Base-by-base conservation (phyloP, 306 rosid species). In the Cucurbita ficifolia region DNA sequence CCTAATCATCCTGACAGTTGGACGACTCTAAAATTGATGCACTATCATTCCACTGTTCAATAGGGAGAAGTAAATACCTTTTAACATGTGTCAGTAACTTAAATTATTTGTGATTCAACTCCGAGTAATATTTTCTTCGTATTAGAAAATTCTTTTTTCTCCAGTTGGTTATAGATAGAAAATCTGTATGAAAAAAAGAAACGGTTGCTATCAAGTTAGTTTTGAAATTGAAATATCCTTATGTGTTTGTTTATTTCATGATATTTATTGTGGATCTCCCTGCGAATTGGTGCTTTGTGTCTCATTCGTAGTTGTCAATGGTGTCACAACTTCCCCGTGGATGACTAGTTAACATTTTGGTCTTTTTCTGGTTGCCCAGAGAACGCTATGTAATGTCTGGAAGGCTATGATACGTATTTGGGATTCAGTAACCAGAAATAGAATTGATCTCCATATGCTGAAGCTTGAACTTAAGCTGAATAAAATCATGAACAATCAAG, bases 391-490 rank as follows among this genome's bases (percentile, higher is more conserved):
- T 76, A 85, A 90, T 53, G 96, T 90, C 64, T 88, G 96, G 97
- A 79, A 74, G 60, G 71, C 90, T 75, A 85, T 83, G 29, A 72
- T 83, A 53, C 82, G 86, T 72, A 78, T 88, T 70, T 78, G 96
- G 96, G 96, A 90, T 81, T 88, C 92, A 6, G 93, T 93, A 22
- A 84, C 82, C 79, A 85, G 88, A 79, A 85, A 90, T 82, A 85
- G 89, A 84, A 86, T 86, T 77, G 68, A 73, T 82, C 86, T 90
- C 76, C 97, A 86, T 79, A 87, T 74, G 88, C 80, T 90, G 93
- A 90, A 82, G 85, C 94, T 93, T 36, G 92, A 88, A 81, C 86
- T 90, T 59, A 88, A 90, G 87, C 89, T 88, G 82, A 85, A 85
- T 50, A 83, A 83, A 45, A 74, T 90, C 75, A 86, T 93, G 88